Evolutionary conservation across 1,284 basidiomycete genomes (phyloP).

Genomic region (Microbotryomycetes sp.): DNA sequence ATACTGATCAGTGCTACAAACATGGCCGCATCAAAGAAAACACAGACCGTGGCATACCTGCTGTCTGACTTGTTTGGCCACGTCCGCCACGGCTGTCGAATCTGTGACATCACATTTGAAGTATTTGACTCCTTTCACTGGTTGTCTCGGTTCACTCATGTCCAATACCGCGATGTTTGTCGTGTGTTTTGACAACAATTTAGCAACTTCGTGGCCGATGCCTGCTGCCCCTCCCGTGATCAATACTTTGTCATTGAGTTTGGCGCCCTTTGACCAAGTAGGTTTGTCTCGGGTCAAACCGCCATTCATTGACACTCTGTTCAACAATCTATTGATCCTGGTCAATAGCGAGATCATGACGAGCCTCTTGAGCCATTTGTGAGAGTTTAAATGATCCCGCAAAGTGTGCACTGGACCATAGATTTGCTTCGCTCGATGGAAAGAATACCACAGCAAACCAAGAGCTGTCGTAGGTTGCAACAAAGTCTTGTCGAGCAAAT

Average conservation of each 20-base stretch:
- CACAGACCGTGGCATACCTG: not conserved
- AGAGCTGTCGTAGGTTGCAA: not conserved
- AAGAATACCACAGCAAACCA: not conserved
- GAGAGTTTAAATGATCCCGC: not conserved
- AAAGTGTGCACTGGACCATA: not conserved
- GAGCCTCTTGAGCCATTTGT: not conserved
- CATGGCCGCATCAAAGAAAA: no score
- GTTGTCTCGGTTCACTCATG: not conserved
- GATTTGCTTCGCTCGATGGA: not conserved
- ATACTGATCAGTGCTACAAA: no score
- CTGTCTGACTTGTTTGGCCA: not conserved
- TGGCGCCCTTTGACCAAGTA: not conserved
- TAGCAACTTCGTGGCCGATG: not conserved
- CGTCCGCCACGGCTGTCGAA: not conserved
- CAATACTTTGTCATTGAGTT: not conserved
- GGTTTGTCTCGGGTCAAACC: not conserved
- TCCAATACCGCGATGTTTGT: not conserved
- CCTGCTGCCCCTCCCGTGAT: not conserved
- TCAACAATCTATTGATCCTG: not conserved
- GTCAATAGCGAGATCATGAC: not conserved
- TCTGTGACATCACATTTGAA: not conserved
- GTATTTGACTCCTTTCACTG: not conserved
- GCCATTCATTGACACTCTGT: not conserved
- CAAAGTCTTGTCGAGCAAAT: not conserved
- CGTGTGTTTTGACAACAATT: not conserved